Evolutionary conservation across 2,329 filamentous ascomycete species (phyloP).

Genomic region (Diplodia seriata): DNA sequence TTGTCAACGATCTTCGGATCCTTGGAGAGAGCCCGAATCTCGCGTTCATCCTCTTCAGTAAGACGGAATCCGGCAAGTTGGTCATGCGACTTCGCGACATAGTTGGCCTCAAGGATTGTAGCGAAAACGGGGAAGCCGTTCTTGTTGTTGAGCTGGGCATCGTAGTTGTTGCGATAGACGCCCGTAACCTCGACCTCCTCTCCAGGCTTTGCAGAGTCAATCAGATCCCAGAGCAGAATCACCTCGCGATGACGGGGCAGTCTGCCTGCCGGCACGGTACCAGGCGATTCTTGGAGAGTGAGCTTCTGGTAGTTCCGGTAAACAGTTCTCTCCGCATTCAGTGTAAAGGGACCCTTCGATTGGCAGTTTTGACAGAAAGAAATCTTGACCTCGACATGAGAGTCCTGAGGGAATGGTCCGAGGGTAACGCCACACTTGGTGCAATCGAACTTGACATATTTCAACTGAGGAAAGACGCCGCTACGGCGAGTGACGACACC

Average conservation of each 20-base stretch:
- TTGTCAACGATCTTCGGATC: conserved; percentile 94
- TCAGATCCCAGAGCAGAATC: conserved; percentile 94
- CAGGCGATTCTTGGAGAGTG: conserved; percentile 94
- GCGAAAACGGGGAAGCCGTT: conserved; percentile 99
- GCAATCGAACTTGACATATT: conserved; percentile 98
- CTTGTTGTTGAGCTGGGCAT: conserved; percentile 96
- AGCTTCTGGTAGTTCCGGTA: conserved; percentile 99
- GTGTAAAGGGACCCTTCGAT: conserved; percentile 88
- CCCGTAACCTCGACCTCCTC: conserved; percentile 98
- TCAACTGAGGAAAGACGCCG: conserved; percentile 96
- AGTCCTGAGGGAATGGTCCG: conserved; percentile 96
- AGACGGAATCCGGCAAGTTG: conserved; percentile 95
- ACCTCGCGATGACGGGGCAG: conserved; percentile 93
- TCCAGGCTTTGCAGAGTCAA: conserved; percentile 94
- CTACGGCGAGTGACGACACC: conserved; percentile 94
- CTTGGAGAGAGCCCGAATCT: conserved; percentile 84
- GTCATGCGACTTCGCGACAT: conserved; percentile 95
- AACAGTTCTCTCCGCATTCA: conserved; percentile 97
- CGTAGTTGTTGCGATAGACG: conserved; percentile 97
- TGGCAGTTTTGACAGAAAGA: conserved; percentile 97
- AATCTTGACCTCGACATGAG: conserved; percentile 94
- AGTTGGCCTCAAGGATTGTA: conserved; percentile 96
- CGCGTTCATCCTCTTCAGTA: conserved; percentile 91
- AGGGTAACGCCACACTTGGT: conserved; percentile 89
- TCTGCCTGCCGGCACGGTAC: conserved; percentile 93